Base-by-base conservation (phyloP, 2,329 filamentous ascomycete species). In the Alternaria ethzedia region DNA sequence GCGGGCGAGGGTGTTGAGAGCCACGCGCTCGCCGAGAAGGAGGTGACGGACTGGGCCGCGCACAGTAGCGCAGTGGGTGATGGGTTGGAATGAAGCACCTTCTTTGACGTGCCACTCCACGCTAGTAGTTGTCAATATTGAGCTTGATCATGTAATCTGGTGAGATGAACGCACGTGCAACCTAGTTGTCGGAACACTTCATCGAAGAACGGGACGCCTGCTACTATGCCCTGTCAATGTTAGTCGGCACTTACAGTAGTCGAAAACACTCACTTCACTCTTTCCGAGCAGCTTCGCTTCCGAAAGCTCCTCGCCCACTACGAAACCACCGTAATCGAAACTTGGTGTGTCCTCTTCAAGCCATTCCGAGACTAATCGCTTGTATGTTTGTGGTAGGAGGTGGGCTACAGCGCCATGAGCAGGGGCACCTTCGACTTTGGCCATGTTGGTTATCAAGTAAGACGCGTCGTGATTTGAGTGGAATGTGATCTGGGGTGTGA, bases 251-350 rank as follows among this genome's bases (percentile, higher is more conserved):
- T 5, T 11, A 6, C 7, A 15, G 13, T 32, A 26, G 15, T 8
- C 5, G 17, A 26, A 6, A 36, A 44, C 25, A 70, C 77, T 61
- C 72, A 86, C 85, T 74, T 83, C 79, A 66, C 84, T 86, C 76
- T 89, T 90, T 3, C 87, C 88, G 21, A 89, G 77, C 20, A 89
- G 72, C 28, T 81, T 81, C 3, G 84, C 84, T 69, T 84, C 83
- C 1, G 81, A 82, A 10, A 82, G 76, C 15, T 82, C 83, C 43
- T 91, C 88, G 67, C 96, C 96, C 23, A 99, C 96, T 7, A 99
- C 96, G 80, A 97, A 99, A 64, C 96, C 96, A 75, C 93, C 96
- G 79, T 97, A 97, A 85, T 99, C 96, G 82, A 97, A 95, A 57
- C 93, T 96, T 5, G 96, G 96, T 4, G 94, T 96, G 83, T 99